Conservation (phyloP, 148 eudicot species). For the Amaranthus palmeri region DNA sequence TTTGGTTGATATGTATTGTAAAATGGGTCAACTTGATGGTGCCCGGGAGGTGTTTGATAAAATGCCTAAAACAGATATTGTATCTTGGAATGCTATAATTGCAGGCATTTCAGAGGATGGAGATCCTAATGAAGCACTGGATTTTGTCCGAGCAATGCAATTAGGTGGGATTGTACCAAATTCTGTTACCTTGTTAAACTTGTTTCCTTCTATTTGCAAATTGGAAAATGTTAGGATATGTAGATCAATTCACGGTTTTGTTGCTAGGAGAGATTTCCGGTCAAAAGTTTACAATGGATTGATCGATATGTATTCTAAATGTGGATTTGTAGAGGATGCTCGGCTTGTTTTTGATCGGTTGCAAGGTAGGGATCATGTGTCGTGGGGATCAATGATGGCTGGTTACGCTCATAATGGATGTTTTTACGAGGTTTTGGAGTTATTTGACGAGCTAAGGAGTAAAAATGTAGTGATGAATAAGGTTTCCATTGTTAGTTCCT, state of each 20-base stretch:
- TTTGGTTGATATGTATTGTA: slow-evolving; percentile 66
- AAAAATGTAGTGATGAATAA: slow-evolving; percentile 38
- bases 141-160: slow-evolving; percentile 41
- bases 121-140: slow-evolving; percentile 30
- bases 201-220: slow-evolving; percentile 59
- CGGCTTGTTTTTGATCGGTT: slow-evolving; percentile 43
- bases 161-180: slow-evolving; percentile 38
- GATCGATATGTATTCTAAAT: slow-evolving; percentile 59
- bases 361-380: slow-evolving; percentile 44
- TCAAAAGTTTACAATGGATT: slow-evolving; percentile 52
- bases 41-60: slow-evolving; percentile 59
- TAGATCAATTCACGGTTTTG: slow-evolving; percentile 49
- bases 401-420: slow-evolving; percentile 52
- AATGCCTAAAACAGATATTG: slow-evolving; percentile 59
- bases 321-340: slow-evolving; percentile 37
- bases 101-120: slow-evolving; percentile 49
- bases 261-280: slow-evolving; percentile 40
- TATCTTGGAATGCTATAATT: slow-evolving; percentile 67
- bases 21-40: slow-evolving; percentile 38
- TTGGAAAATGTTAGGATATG: slow-evolving; percentile 38
- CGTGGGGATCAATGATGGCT: slow-evolving; percentile 79
- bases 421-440: slow-evolving; percentile 41
- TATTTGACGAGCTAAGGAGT: slow-evolving; percentile 47
- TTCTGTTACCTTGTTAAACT: slow-evolving; percentile 60
- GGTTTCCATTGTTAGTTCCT: slow-evolving; percentile 56